Conservation (phyloP, 140 eudicot species). For the Flaveria floridana region DNA sequence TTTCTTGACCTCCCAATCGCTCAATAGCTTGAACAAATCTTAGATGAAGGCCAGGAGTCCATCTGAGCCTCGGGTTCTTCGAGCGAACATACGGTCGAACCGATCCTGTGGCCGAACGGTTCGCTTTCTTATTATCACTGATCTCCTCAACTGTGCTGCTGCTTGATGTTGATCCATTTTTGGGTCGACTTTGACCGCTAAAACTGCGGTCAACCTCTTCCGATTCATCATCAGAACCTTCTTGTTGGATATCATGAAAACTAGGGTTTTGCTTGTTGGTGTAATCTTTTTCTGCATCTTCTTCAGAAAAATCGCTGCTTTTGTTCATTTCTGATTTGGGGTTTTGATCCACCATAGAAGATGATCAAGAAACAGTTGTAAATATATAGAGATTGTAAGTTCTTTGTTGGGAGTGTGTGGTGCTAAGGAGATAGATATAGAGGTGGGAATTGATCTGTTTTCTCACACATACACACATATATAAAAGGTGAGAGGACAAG, state of each 20-base stretch:
- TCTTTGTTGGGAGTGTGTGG: constrained; percentile 28
- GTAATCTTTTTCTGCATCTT: constrained; percentile 31
- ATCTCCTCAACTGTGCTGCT: constrained; percentile 76
- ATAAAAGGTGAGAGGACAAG: constrained; percentile 31
- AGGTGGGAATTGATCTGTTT: constrained; percentile 27
- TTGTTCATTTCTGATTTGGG: constrained; percentile 35
- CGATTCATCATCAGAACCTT: constrained; percentile 19
- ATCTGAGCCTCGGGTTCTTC: constrained; percentile 84
- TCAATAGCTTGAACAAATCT: constrained; percentile 86
- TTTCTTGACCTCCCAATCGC: constrained; percentile 91
- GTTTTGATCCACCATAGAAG: constrained; percentile 26
- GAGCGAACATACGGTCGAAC: constrained; percentile 85
- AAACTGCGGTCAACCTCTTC: constrained; percentile 35
- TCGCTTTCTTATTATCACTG: constrained; percentile 43
- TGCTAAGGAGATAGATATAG: constrained; percentile 18
- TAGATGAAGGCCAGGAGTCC: constrained; percentile 97
- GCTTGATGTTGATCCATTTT: constrained; percentile 63
- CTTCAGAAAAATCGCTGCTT: constrained; percentile 29
- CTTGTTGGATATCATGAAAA: constrained; percentile 21
- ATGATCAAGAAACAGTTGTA: constrained; percentile 34
- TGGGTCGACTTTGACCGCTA: constrained; percentile 25
- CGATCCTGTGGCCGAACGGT: constrained; percentile 52
- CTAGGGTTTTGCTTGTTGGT: constrained; percentile 37
- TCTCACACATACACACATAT: constrained; percentile 13
- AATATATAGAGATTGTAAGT: neutral